phyloP scores from a whole-genome alignment of 176 grass and related monocot genomes.

The barley (Hordeum vulgare) region DNA sequence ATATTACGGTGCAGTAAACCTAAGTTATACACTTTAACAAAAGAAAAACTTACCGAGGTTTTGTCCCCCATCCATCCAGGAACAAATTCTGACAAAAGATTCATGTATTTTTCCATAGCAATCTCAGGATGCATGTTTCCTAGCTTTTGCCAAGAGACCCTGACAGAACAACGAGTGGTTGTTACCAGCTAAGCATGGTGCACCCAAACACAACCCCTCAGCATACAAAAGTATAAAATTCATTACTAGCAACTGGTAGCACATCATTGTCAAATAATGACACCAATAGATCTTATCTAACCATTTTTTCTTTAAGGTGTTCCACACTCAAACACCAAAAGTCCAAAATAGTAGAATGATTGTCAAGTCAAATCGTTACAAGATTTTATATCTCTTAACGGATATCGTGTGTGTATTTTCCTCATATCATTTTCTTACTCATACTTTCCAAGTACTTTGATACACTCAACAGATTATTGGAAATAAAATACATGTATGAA shows the following conservation, averaged over 20 bases:
- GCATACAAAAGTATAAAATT: background rate
- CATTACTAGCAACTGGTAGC: background rate
- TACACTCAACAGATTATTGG: background rate
- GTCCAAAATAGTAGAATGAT: conserved; percentile 3
- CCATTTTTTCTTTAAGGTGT: conserved; percentile 10
- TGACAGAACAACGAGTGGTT: conserved; percentile 27
- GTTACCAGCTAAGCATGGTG: background rate
- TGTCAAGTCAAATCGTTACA: background rate
- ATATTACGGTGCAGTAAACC: background rate
- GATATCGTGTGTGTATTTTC: background rate
- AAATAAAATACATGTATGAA: background rate
- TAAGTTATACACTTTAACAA: background rate
- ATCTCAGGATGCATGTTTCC: conserved; percentile 73
- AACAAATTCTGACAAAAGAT: conserved; percentile 59
- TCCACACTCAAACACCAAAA: background rate
- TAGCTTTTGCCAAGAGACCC: conserved; percentile 66
- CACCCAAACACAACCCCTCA: background rate
- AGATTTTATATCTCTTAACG: background rate
- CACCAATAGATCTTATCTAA: background rate
- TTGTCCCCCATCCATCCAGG: conserved; percentile 51
- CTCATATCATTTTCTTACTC: background rate
- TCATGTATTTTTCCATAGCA: conserved; percentile 79
- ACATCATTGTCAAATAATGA: conserved; percentile 3
- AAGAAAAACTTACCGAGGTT: conserved; percentile 21
- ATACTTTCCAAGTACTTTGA: background rate